These are phyloP conservation scores for Colletotrichum kahawae DNA, from an alignment of 2,329 filamentous ascomycete genomes.

Conservation along the genomic window DNA sequence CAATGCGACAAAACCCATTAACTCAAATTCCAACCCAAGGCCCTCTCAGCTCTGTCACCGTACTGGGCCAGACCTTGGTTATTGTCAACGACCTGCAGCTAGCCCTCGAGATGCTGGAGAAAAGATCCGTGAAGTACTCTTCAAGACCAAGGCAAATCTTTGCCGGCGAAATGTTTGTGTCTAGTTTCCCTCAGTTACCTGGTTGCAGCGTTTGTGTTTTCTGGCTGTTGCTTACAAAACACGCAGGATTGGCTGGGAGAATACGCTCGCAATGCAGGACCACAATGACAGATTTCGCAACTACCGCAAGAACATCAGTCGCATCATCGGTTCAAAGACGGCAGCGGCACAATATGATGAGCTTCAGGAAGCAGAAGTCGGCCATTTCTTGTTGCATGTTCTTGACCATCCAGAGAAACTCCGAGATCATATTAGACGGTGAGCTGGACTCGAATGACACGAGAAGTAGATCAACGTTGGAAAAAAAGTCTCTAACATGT, in stretches of 20 bases:
- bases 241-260: slow-evolving; percentile 38
- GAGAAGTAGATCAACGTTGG: not conserved
- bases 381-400: slow-evolving; percentile 47
- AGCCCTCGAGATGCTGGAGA: slow-evolving; percentile 42
- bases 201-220: not conserved
- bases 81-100: slow-evolving; percentile 42
- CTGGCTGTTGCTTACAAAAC: not conserved
- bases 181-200: rapidly evolving
- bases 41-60: slow-evolving; percentile 36
- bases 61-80: slow-evolving; percentile 44
- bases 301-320: slow-evolving; percentile 49
- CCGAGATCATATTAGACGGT: slow-evolving; percentile 40
- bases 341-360: slow-evolving; percentile 41
- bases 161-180: slow-evolving; percentile 39
- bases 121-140: slow-evolving; percentile 34
- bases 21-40: not conserved
- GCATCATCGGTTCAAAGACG: slow-evolving; percentile 48
- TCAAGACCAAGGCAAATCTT: slow-evolving; percentile 37
- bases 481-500: rapidly evolving
- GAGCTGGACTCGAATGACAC: not conserved
- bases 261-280: slow-evolving; percentile 35
- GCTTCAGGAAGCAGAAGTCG: slow-evolving; percentile 48
- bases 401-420: slow-evolving; percentile 41
- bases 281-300: slow-evolving; percentile 42
- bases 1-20: not conserved